Evolutionary conservation across 2,329 filamentous ascomycete genomes (phyloP).

Genomic region (Cordyceps fumosorosea): DNA sequence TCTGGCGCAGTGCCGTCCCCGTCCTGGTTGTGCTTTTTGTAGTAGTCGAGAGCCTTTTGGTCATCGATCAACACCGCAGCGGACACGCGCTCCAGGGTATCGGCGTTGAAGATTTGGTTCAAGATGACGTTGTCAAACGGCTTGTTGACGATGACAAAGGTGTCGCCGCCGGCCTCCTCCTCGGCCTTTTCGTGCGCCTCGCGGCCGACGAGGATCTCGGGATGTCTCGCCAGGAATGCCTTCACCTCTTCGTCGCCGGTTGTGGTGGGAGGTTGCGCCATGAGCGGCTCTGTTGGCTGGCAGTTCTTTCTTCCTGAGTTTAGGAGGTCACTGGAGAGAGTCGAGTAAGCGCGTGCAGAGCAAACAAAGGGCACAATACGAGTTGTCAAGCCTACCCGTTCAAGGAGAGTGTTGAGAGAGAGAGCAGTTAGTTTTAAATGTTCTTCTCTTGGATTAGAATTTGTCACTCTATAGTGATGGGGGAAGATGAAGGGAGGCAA

Average conservation of each 20-base stretch:
- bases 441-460: neutral
- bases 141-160: conserved; percentile 17
- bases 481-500: neutral
- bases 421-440: neutral
- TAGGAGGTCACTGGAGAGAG: neutral
- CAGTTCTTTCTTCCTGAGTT: neutral
- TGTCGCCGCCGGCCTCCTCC: conserved; percentile 11
- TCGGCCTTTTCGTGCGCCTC: conserved; percentile 12
- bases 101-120: conserved; percentile 14
- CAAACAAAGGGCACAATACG: neutral
- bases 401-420: neutral
- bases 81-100: conserved; percentile 15
- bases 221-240: conserved; percentile 14
- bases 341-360: neutral
- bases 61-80: conserved; percentile 14
- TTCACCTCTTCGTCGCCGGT: neutral
- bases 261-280: neutral
- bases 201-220: conserved; percentile 15
- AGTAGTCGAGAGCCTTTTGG: conserved; percentile 10
- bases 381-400: neutral
- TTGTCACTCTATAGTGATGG: neutral
- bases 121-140: conserved; percentile 14
- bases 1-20: neutral
- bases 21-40: conserved; percentile 10
- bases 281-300: neutral